Evolutionary conservation across 345 rosid species (phyloP).

Genomic region (Citrus cavaleriei): DNA sequence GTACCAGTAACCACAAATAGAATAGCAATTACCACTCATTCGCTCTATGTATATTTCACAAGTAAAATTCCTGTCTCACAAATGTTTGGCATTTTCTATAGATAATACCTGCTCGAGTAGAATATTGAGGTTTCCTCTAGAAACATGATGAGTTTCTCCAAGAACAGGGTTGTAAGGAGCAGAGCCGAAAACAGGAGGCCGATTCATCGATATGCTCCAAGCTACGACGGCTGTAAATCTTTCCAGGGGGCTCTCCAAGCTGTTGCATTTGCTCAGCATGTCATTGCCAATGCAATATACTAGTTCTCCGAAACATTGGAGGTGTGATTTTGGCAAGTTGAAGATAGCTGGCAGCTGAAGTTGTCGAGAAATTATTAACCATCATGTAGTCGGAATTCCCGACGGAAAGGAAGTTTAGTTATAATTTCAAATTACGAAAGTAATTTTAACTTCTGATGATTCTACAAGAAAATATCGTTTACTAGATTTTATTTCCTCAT

Average conservation of each 20-base stretch:
- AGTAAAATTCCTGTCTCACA: too few relatives aligned
- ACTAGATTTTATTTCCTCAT: too few relatives aligned
- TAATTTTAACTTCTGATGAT: too few relatives aligned
- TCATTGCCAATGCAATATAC: conserved; percentile 46
- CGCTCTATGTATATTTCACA: too few relatives aligned
- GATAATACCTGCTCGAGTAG: conserved; percentile 61
- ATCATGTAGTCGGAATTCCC: background rate
- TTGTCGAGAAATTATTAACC: background rate
- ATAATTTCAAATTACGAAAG: too few relatives aligned
- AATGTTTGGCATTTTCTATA: too few relatives aligned
- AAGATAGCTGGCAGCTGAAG: conserved; percentile 66
- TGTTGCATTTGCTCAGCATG: conserved; percentile 43
- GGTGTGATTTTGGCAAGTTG: conserved; percentile 84
- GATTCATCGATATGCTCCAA: conserved; percentile 63
- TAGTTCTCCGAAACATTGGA: conserved; percentile 71
- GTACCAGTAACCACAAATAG: too few relatives aligned
- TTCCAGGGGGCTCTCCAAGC: conserved; percentile 41
- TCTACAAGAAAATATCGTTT: too few relatives aligned
- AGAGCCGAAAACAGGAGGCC: conserved; percentile 58
- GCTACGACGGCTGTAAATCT: conserved; percentile 53
- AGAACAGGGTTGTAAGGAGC: conserved; percentile 84
- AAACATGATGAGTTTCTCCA: conserved; percentile 93
- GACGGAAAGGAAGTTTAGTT: background rate
- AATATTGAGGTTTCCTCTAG: conserved; percentile 58
- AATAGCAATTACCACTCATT: too few relatives aligned